phyloP scores from a whole-genome alignment of 2,329 filamentous ascomycete genomes.

The Monilinia fructigena region DNA sequence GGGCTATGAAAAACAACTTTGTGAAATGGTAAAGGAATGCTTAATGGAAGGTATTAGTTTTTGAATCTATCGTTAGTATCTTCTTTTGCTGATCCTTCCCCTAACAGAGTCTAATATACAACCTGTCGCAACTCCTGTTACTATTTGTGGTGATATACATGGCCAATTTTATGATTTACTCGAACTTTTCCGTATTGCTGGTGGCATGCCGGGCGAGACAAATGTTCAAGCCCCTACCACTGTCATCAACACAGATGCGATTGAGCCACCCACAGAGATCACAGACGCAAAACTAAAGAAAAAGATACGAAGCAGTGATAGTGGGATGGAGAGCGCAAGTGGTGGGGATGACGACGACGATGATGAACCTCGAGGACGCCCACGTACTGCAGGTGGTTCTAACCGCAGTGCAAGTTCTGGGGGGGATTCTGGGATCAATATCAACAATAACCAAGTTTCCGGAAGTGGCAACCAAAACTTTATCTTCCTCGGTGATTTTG shows the following conservation, averaged over 20 bases:
- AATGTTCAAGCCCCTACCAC: conserved; percentile 67
- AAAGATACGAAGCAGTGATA: conserved; percentile 68
- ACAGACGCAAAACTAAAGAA: conserved; percentile 83
- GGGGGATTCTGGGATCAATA: conserved; percentile 42
- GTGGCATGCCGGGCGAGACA: conserved; percentile 89
- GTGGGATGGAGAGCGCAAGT: conserved; percentile 48
- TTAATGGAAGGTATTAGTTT: conserved; percentile 86
- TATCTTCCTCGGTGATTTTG: conserved; percentile 71
- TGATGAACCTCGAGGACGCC: conserved; percentile 50
- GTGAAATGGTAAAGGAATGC: conserved; percentile 97
- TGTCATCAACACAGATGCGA: conserved; percentile 83
- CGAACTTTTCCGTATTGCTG: conserved; percentile 93
- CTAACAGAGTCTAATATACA: conserved; percentile 93
- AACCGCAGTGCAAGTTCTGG: conserved; percentile 45
- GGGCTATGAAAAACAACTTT: conserved; percentile 98
- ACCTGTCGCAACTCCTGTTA: conserved; percentile 94
- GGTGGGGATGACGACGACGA: conserved; percentile 52
- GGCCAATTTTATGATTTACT: conserved; percentile 98
- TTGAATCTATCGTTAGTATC: background rate
- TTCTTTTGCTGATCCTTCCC: conserved; percentile 28
- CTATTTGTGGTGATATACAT: conserved; percentile 96
- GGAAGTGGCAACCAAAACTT: conserved; percentile 66
- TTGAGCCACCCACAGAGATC: conserved; percentile 87
- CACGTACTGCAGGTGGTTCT: conserved; percentile 44
- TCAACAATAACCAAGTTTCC: conserved; percentile 42